These are phyloP conservation scores for Austroboletus eburneus DNA, from an alignment of 768 basidiomycete genomes.

Conservation along the genomic window DNA sequence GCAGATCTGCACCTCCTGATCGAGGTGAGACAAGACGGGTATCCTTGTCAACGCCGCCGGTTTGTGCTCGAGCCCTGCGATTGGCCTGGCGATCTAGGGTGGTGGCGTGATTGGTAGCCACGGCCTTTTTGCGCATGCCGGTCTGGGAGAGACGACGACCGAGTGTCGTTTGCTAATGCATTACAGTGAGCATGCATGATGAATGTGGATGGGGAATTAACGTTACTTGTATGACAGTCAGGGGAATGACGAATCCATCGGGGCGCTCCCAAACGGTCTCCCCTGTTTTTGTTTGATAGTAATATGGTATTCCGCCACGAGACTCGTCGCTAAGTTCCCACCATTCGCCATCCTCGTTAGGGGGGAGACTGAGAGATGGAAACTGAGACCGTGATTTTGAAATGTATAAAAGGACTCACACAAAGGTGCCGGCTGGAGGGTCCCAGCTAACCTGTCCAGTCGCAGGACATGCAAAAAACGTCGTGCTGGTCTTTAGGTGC, in stretches of 20 bases:
- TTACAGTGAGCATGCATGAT: slow-evolving; percentile 4
- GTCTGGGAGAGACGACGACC: slow-evolving; percentile 66
- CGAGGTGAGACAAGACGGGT: slow-evolving; percentile 29
- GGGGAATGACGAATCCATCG: slow-evolving; percentile 82
- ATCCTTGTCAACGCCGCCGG: slow-evolving; percentile 32
- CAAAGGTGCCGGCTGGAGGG: slow-evolving; percentile 83
- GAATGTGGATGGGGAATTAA: slow-evolving; percentile 2
- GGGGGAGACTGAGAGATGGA: slow-evolving; percentile 58
- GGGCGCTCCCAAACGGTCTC: slow-evolving; percentile 95
- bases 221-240: slow-evolving; percentile 79
- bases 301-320: slow-evolving; percentile 82
- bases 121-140: slow-evolving; percentile 30
- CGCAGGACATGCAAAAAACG: slow-evolving; percentile 91
- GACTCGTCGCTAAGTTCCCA: slow-evolving; percentile 90
- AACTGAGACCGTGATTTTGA: slow-evolving; percentile 15
- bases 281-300: slow-evolving; percentile 89
- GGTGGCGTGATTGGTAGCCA: slow-evolving; percentile 11
- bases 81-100: slow-evolving; percentile 29
- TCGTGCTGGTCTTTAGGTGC: slow-evolving; percentile 45
- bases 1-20: slow-evolving; percentile 24
- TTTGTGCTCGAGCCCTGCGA: slow-evolving; percentile 37
- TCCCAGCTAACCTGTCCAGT: slow-evolving; percentile 94
- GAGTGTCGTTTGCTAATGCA: slow-evolving; percentile 60
- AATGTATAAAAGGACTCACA: slow-evolving; percentile 48
- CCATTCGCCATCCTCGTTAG: slow-evolving; percentile 85